Conservation (phyloP, 768 basidiomycete species). For the Auriculariales sp. region DNA sequence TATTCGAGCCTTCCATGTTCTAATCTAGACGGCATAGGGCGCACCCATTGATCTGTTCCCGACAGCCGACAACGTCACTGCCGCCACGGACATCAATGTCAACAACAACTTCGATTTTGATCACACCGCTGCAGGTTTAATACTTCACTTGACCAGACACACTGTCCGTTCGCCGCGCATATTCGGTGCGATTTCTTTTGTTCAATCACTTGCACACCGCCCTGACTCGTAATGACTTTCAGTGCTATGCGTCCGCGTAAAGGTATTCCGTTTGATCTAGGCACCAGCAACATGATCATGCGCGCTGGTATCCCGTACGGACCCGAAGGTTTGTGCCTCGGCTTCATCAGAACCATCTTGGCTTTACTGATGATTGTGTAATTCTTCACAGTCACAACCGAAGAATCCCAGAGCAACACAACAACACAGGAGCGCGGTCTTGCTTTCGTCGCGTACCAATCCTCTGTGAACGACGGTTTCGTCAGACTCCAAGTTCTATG, state of each 20-base stretch:
- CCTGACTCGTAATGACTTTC: neutral
- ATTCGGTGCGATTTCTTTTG: too few relatives aligned
- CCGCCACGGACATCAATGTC: neutral
- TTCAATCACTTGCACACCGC: too few relatives aligned
- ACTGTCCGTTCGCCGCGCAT: too few relatives aligned
- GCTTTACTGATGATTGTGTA: neutral
- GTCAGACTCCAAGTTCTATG: neutral
- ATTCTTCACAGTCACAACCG: neutral
- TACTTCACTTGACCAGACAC: too few relatives aligned
- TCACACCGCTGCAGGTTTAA: too few relatives aligned
- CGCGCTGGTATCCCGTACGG: neutral
- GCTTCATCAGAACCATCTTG: neutral
- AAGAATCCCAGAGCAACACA: neutral
- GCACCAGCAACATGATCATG: neutral
- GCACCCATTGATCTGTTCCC: neutral
- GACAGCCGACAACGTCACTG: slow-evolving; percentile 4
- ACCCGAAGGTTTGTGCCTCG: neutral
- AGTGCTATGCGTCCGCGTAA: neutral
- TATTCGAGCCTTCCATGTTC: neutral
- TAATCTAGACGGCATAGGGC: neutral
- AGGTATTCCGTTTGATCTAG: neutral
- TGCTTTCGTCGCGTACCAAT: slow-evolving; percentile 2
- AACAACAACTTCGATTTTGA: neutral
- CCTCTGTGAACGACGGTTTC: neutral
- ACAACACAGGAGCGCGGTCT: slow-evolving; percentile 1